phyloP scores from a whole-genome alignment of 2,329 filamentous ascomycete species.

The Aureobasidium sp. region DNA sequence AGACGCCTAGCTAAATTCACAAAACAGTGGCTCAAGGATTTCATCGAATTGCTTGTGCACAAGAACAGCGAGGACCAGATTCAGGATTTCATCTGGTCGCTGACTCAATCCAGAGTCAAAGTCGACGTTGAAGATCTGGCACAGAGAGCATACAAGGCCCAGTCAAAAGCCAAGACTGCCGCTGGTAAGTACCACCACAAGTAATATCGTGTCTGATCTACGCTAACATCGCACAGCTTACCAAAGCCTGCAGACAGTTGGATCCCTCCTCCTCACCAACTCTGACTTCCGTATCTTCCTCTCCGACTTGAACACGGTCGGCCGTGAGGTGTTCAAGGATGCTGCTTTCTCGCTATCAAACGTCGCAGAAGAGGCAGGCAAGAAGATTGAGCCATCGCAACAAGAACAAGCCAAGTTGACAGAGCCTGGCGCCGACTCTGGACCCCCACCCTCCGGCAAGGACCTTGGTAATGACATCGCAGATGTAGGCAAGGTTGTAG shows the following conservation, averaged over 20 bases:
- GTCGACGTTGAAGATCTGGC: slow-evolving; percentile 61
- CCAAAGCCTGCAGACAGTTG: slow-evolving; percentile 74
- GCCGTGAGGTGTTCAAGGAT: slow-evolving; percentile 78
- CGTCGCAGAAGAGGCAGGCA: slow-evolving; percentile 66
- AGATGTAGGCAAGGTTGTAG: slow-evolving; percentile 41
- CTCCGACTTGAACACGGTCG: slow-evolving; percentile 69
- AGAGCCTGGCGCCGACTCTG: slow-evolving; percentile 44
- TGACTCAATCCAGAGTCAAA: slow-evolving; percentile 64
- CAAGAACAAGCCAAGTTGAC: slow-evolving; percentile 52
- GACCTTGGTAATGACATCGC: slow-evolving; percentile 50
- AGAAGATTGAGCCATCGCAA: slow-evolving; percentile 62
- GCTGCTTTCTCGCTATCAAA: slow-evolving; percentile 73
- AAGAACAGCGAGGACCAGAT: slow-evolving; percentile 83
- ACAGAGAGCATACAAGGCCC: slow-evolving; percentile 53
- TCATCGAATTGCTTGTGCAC: slow-evolving; percentile 72
- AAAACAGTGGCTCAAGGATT: slow-evolving; percentile 67
- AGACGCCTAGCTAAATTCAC: slow-evolving; percentile 63
- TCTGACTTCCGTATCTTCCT: slow-evolving; percentile 84
- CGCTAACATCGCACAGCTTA: slow-evolving; percentile 51
- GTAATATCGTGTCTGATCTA: background rate
- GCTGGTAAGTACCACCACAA: slow-evolving; percentile 49
- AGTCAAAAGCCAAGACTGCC: slow-evolving; percentile 62
- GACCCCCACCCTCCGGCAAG: slow-evolving; percentile 48
- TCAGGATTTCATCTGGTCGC: slow-evolving; percentile 85
- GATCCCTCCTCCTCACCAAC: slow-evolving; percentile 79